phyloP scores from a whole-genome alignment of 768 basidiomycete species.

The Leucocoprinus sp. region DNA sequence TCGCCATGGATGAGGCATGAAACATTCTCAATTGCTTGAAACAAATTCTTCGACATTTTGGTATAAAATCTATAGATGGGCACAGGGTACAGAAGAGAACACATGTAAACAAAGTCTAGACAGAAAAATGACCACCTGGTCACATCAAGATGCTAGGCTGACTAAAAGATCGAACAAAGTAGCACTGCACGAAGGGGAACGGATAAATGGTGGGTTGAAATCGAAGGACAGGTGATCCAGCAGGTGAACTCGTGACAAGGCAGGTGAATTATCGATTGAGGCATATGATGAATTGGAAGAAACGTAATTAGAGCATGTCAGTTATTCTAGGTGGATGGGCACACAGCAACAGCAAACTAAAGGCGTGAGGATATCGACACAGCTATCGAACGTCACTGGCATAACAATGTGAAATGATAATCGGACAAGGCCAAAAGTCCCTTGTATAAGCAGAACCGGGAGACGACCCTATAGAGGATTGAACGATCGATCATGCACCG shows the following conservation, averaged over 20 bases:
- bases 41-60: slow-evolving; percentile 10
- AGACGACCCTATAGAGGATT: background rate
- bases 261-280: slow-evolving; percentile 1
- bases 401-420: too few species aligned
- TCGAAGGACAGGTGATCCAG: background rate
- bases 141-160: background rate
- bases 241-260: too few species aligned
- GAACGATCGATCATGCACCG: background rate
- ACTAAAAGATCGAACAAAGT: background rate
- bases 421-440: background rate
- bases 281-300: background rate
- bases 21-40: too few species aligned
- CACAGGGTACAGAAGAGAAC: background rate
- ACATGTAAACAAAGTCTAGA: background rate
- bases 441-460: background rate
- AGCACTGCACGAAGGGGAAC: background rate
- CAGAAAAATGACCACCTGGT: background rate
- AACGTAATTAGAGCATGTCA: background rate
- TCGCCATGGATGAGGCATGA: slow-evolving; percentile 31
- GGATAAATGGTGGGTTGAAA: background rate
- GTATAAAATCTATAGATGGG: too few species aligned
- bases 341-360: background rate
- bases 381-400: background rate
- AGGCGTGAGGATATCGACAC: background rate
- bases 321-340: background rate